Base-by-base conservation (phyloP, 768 basidiomycete species). In the Cystofilobasidium bisporidii region DNA sequence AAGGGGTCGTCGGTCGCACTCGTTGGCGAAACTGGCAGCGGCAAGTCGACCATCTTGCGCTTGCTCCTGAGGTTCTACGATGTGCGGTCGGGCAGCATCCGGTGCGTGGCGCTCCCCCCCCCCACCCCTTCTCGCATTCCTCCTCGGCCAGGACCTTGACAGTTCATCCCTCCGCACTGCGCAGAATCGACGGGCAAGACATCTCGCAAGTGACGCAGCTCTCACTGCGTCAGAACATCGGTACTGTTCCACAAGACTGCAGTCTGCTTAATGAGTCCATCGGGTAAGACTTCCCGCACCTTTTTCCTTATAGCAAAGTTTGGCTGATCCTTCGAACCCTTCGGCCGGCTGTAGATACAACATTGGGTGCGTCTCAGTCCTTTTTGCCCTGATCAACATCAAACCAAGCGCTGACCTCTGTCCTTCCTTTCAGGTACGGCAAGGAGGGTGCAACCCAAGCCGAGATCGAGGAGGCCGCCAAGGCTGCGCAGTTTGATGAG, bases 61-160 rank as follows among this genome's bases (percentile, higher is more conserved):
- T 81, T 93, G 33, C 80, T 98, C 20, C 96, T 90, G 77, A 83
- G 92, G 26, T 91, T 98, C 79, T 96, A 97, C 75, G 92, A 97
- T 72, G 81, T 92, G 18, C 81, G 83, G 22, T 83, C 85, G 63
- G 91, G 91, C 38, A 20, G 33, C 14, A 68, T 68, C 53, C 53
- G n/a, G 57, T 60, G 53, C 33, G 64, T 57, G 1, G 17, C 26
- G 5, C 45, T 17, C 3, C 12, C 8, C 41, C 5, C 22, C 9
- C 38, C 24, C 45, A n/a, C n/a, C n/a, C n/a, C n/a, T n/a, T n/a
- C n/a, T n/a, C n/a, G n/a, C n/a, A n/a, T n/a, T n/a, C n/a, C n/a
- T n/a, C n/a, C n/a, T n/a, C n/a, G n/a, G n/a, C n/a, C n/a, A n/a
- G n/a, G 6, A 3, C 22, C 3, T 32, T 57, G 24, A 22, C 28